Percentiles rank a stretch among this genome's conserved stretches.
Evolutionary conservation across 108 stramenopile genomes (phyloP).

Genomic region (Cylindrotheca closterium): DNA sequence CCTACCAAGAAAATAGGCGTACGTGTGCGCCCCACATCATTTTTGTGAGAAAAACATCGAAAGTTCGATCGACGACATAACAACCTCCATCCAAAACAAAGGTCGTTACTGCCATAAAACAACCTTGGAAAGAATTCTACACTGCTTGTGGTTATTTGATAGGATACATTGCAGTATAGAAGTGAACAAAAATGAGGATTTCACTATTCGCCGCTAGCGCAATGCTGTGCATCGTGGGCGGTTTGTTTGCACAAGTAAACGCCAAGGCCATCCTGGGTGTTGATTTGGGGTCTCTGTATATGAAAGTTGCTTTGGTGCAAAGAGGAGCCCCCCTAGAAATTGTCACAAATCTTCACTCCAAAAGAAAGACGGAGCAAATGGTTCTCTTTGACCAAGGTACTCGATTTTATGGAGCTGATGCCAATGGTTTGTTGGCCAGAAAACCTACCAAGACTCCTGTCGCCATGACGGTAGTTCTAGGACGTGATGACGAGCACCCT

Average conservation of each 20-base stretch:
- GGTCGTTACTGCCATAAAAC: no score
- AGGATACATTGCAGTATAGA: no score
- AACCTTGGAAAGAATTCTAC: no score
- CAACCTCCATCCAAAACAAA: no score
- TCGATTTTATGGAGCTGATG: slow-evolving; percentile 95
- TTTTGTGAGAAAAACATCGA: no score
- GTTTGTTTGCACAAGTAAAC: slow-evolving; percentile 36
- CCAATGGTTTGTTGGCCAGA: slow-evolving; percentile 82
- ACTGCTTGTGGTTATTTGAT: no score
- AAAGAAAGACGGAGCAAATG: slow-evolving; percentile 98
- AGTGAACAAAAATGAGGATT: slow-evolving; percentile 11
- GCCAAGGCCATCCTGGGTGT: slow-evolving; percentile 95
- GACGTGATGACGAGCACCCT: slow-evolving; percentile 81
- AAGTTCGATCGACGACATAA: no score
- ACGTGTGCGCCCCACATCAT: no score
- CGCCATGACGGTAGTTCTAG: slow-evolving; percentile 81
- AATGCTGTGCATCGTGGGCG: slow-evolving; percentile 20
- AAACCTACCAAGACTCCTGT: slow-evolving; percentile 89
- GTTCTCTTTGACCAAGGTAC: slow-evolving; percentile 94
- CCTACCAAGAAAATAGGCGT: no score
- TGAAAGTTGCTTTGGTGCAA: slow-evolving; percentile 98
- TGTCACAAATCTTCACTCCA: slow-evolving; percentile 97
- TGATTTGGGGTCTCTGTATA: slow-evolving; percentile 96
- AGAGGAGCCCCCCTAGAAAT: slow-evolving; percentile 97
- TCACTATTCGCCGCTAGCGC: slow-evolving; percentile 8